phyloP scores from a whole-genome alignment of 2,329 filamentous ascomycete genomes.

The Ascochyta clinopodiicola region DNA sequence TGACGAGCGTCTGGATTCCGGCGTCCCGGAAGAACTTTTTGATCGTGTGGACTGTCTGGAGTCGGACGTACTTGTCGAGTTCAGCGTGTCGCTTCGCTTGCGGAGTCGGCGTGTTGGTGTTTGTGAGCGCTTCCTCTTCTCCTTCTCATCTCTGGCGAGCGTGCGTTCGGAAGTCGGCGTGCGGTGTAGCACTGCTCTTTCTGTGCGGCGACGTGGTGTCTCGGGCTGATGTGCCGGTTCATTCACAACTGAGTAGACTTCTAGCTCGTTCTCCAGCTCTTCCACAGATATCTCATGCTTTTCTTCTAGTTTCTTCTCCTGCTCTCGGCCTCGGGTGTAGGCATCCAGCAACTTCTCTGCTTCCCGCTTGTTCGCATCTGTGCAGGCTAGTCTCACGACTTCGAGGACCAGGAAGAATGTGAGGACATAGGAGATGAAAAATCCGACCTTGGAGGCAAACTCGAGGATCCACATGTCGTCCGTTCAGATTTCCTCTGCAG shows the following conservation, averaged over 20 bases:
- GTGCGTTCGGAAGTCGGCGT: constrained; percentile 11
- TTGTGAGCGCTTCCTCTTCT: constrained; percentile 12
- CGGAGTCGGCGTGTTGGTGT: constrained; percentile 20
- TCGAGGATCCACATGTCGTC: constrained; percentile 14
- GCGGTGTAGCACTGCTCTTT: neutral
- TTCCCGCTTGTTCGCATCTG: constrained; percentile 33
- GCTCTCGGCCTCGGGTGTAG: constrained; percentile 21
- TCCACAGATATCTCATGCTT: constrained; percentile 6
- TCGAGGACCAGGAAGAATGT: constrained; percentile 33
- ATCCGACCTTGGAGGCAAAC: constrained; percentile 20
- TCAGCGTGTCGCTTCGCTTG: constrained; percentile 33
- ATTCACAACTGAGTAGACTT: constrained; percentile 1
- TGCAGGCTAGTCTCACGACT: constrained; percentile 27
- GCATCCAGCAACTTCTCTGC: constrained; percentile 31
- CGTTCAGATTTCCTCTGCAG: neutral
- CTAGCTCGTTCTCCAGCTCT: constrained; percentile 9
- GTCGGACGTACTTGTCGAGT: constrained; percentile 22
- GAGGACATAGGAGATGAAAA: constrained; percentile 32
- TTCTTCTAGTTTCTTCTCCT: constrained; percentile 3
- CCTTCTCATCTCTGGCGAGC: constrained; percentile 8
- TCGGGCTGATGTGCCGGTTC: constrained; percentile 2
- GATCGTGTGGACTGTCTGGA: constrained; percentile 11
- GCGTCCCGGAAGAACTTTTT: constrained; percentile 5
- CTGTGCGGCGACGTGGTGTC: constrained; percentile 9
- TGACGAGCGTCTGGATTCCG: constrained; percentile 10